Evolutionary conservation across 2,329 filamentous ascomycete genomes (phyloP).

Genomic region (Neurospora sp.): DNA sequence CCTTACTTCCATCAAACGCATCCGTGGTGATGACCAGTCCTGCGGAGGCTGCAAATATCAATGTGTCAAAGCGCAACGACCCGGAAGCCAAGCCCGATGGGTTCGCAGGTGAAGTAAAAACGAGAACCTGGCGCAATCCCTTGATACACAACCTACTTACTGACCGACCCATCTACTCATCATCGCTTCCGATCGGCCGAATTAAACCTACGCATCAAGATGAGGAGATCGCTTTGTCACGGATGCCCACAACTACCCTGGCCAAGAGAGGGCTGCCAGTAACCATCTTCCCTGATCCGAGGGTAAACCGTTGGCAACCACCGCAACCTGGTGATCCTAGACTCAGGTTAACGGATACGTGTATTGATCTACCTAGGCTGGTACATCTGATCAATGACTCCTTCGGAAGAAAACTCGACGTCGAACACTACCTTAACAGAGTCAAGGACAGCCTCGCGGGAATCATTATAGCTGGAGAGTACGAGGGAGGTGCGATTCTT

Average conservation of each 20-base stretch:
- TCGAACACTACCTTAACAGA: constrained; percentile 71
- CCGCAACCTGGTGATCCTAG: constrained; percentile 48
- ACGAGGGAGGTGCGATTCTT: constrained; percentile 88
- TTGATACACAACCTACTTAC: constrained; percentile 93
- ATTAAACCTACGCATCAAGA: constrained; percentile 30
- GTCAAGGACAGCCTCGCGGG: constrained; percentile 75
- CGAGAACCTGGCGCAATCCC: constrained; percentile 58
- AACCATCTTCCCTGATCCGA: constrained; percentile 67
- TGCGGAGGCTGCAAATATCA: constrained; percentile 59
- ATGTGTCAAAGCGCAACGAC: constrained; percentile 10
- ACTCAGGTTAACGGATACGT: constrained; percentile 65
- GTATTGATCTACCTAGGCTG: constrained; percentile 73
- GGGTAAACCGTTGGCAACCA: constrained; percentile 55
- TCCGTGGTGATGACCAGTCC: constrained; percentile 87
- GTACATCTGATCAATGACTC: constrained; percentile 88
- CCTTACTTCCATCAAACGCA: constrained; percentile 69
- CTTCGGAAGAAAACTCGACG: constrained; percentile 75
- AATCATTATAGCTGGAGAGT: constrained; percentile 89
- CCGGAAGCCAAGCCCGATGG: constrained; percentile 25
- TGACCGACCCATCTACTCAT: constrained; percentile 86
- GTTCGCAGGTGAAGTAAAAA: constrained; percentile 43
- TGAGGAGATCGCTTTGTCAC: constrained; percentile 10
- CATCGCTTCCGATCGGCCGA: constrained; percentile 70
- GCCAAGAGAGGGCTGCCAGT: constrained; percentile 87
- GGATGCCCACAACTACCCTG: constrained; percentile 54